Conservation (phyloP, 148 eudicot genomes). For the Polygonum maritimum region DNA sequence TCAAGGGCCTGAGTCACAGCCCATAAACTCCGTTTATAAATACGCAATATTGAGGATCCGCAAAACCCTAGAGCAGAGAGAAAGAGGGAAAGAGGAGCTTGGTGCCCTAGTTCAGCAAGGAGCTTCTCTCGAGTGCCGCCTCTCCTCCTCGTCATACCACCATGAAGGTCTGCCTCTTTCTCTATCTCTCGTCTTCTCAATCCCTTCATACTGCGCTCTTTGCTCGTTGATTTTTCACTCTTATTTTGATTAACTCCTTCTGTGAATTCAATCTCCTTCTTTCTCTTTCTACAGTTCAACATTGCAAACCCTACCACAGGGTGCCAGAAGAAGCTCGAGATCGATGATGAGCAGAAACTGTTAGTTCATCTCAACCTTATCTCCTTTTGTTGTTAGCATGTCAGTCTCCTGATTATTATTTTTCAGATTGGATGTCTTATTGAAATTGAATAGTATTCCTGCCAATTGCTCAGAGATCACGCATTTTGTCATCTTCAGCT, state of each 20-base stretch:
- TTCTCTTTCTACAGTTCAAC: conserved; percentile 44
- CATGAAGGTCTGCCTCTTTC: not conserved
- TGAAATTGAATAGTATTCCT: not conserved
- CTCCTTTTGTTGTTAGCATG: not conserved
- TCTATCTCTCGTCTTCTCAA: not conserved
- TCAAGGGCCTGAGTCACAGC: not conserved
- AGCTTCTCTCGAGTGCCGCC: not conserved
- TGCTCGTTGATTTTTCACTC: not conserved
- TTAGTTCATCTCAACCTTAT: conserved; percentile 13
- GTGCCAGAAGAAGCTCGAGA: conserved; percentile 92
- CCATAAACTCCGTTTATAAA: not conserved
- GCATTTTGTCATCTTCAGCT: not conserved
- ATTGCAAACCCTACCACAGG: conserved; percentile 88
- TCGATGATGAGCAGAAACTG: conserved; percentile 88
- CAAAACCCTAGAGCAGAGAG: not conserved
- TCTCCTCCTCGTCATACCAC: not conserved
- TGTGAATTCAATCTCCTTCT: not conserved
- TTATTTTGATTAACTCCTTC: not conserved
- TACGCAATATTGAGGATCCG: no score
- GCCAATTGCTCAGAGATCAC: not conserved
- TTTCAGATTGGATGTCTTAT: not conserved
- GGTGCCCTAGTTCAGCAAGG: not conserved
- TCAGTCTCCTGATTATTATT: not conserved
- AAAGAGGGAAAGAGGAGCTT: not conserved
- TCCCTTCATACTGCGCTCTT: not conserved